phyloP scores from a whole-genome alignment of 1,284 basidiomycete genomes.

The Leccinum variabile region DNA sequence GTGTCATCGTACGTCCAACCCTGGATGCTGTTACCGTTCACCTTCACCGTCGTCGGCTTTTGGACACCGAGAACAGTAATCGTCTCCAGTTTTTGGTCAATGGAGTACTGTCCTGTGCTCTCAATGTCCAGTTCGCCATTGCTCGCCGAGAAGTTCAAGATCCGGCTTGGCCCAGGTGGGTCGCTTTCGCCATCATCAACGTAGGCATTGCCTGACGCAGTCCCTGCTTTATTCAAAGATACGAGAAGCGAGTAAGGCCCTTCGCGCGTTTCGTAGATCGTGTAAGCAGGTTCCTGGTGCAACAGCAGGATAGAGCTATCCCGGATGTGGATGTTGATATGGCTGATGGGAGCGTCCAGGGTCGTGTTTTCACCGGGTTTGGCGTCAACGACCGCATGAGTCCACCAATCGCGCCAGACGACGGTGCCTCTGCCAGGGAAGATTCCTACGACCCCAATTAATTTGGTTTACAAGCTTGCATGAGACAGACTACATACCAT shows the following conservation, averaged over 20 bases:
- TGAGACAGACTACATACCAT: constrained; percentile 28
- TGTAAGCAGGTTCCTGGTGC: constrained; percentile 49
- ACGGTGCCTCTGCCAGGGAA: constrained; percentile 61
- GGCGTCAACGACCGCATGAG: constrained; percentile 51
- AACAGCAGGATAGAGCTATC: constrained; percentile 48
- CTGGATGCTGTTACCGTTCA: constrained; percentile 34
- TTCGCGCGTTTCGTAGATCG: constrained; percentile 47
- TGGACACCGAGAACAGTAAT: constrained; percentile 52
- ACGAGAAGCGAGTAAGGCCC: constrained; percentile 49
- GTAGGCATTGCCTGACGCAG: constrained; percentile 48
- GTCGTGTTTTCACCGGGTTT: constrained; percentile 40
- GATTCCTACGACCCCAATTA: constrained; percentile 40
- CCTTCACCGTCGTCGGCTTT: constrained; percentile 36
- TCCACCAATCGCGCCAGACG: constrained; percentile 78
- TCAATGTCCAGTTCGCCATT: constrained; percentile 37
- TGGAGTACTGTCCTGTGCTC: constrained; percentile 43
- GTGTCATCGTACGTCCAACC: constrained; percentile 38
- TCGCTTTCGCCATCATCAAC: constrained; percentile 57
- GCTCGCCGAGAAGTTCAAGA: constrained; percentile 41
- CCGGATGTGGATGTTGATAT: constrained; percentile 69
- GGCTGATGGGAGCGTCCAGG: constrained; percentile 54
- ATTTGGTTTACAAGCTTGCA: background rate
- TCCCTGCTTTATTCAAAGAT: constrained; percentile 42
- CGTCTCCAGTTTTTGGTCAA: constrained; percentile 44
- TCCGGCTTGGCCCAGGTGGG: constrained; percentile 51